These are phyloP conservation scores for Trypanosoma lewisi DNA, from an alignment of 208 protist species.

Conservation along the genomic window DNA sequence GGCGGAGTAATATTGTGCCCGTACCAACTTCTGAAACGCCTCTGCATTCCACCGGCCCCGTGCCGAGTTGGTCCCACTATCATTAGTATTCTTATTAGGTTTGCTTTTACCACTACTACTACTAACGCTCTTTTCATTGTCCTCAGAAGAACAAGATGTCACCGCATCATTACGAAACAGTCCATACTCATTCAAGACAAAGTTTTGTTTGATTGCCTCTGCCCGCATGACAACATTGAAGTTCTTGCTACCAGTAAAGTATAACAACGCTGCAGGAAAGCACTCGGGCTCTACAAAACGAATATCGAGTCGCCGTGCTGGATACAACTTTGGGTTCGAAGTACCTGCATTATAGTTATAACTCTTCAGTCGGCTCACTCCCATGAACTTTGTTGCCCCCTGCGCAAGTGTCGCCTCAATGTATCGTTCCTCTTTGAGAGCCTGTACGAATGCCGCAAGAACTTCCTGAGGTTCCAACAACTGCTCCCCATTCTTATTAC, in stretches of 20 bases:
- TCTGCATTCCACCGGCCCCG: slow-evolving; percentile 38
- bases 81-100: slow-evolving; percentile 14
- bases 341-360: slow-evolving; percentile 28
- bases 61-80: slow-evolving; percentile 13
- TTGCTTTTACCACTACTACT: background rate
- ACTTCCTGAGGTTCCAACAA: slow-evolving; percentile 36
- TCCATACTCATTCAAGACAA: slow-evolving; percentile 87
- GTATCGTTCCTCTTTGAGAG: slow-evolving; percentile 66
- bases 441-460: slow-evolving; percentile 52
- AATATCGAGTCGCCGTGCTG: slow-evolving; percentile 80
- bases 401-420: slow-evolving; percentile 81
- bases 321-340: slow-evolving; percentile 35
- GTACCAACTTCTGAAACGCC: slow-evolving; percentile 62
- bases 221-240: slow-evolving; percentile 91
- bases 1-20: slow-evolving; percentile 51
- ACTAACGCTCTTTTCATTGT: background rate
- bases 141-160: background rate
- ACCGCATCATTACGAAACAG: slow-evolving; percentile 51
- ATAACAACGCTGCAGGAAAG: slow-evolving; percentile 85
- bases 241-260: slow-evolving; percentile 94
- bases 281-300: slow-evolving; percentile 77
- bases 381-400: slow-evolving; percentile 89
- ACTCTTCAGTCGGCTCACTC: slow-evolving; percentile 68
- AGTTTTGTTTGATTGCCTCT: slow-evolving; percentile 78
- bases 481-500: background rate